These are phyloP conservation scores for Acanthamoeba culbertsoni DNA, from an alignment of 208 protist genomes.

Conservation along the genomic window DNA sequence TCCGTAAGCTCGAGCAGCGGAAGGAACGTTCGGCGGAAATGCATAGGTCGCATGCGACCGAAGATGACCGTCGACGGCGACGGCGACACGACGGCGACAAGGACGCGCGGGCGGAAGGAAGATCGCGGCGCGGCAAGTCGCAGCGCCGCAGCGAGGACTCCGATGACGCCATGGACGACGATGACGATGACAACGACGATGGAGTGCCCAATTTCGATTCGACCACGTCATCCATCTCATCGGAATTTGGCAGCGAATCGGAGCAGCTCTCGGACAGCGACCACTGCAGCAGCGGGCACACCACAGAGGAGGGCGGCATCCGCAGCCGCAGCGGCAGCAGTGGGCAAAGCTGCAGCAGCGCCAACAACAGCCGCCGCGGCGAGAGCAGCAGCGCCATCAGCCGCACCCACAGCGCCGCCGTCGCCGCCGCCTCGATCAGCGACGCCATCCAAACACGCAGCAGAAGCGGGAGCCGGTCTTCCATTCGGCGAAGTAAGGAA, in stretches of 20 bases:
- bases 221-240: not conserved
- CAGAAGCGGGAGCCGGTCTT: too few relatives aligned
- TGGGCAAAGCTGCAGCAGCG: not conserved
- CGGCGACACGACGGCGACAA: not conserved
- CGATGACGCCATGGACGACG: too few relatives aligned
- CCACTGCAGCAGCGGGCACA: not conserved
- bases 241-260: not conserved
- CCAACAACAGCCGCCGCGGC: too few relatives aligned
- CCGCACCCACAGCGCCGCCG: not conserved
- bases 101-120: not conserved
- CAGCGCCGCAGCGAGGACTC: too few relatives aligned
- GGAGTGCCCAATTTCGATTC: not conserved
- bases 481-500: not conserved
- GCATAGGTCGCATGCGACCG: too few relatives aligned
- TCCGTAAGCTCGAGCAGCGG: not conserved
- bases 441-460: not conserved
- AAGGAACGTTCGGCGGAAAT: too few relatives aligned
- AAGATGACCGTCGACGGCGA: not conserved
- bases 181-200: not conserved
- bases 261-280: not conserved
- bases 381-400: not conserved
- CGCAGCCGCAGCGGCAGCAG: not conserved
- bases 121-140: too few relatives aligned
- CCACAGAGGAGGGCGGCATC: not conserved
- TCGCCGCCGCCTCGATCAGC: not conserved